Percentiles rank a stretch among this genome's conserved stretches.
Evolutionary conservation across 2,329 filamentous ascomycete species (phyloP).

Genomic region (Ophiocordyceps camponoti-leonardi): DNA sequence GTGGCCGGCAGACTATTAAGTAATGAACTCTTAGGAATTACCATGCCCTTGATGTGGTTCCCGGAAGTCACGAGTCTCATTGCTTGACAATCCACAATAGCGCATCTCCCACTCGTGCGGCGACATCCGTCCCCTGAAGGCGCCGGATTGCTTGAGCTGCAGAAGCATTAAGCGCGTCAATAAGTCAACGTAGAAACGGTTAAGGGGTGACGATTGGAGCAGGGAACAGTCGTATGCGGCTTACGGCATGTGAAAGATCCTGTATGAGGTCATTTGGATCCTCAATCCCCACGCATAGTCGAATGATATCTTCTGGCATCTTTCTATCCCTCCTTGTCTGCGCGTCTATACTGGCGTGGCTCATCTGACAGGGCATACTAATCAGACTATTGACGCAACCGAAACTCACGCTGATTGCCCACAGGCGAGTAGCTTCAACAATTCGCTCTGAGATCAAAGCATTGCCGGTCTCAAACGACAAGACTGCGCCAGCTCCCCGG

Average conservation of each 20-base stretch:
- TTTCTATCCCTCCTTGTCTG: conserved; percentile 79
- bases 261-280: conserved; percentile 84
- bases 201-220: too few relatives aligned
- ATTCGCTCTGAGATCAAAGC: conserved; percentile 72
- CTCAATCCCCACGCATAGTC: conserved; percentile 91
- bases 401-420: conserved; percentile 93
- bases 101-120: neutral
- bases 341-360: conserved; percentile 92
- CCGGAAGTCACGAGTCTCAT: neutral
- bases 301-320: conserved; percentile 93
- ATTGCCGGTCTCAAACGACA: conserved; percentile 93
- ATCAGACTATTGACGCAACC: conserved; percentile 97
- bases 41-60: too few relatives aligned
- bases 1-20: too few relatives aligned
- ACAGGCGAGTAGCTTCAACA: conserved; percentile 80
- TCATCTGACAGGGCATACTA: conserved; percentile 99
- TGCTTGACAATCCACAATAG: neutral
- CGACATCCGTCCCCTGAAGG: conserved; percentile 32
- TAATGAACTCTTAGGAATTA: too few relatives aligned
- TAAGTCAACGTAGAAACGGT: too few relatives aligned
- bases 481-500: conserved; percentile 78
- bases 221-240: conserved; percentile 17
- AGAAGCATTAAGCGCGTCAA: neutral
- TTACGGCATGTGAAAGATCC: conserved; percentile 76
- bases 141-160: conserved; percentile 82